Evolutionary conservation across 164 flowering plant genomes (phyloP).

Genomic region (Taxillus chinensis): DNA sequence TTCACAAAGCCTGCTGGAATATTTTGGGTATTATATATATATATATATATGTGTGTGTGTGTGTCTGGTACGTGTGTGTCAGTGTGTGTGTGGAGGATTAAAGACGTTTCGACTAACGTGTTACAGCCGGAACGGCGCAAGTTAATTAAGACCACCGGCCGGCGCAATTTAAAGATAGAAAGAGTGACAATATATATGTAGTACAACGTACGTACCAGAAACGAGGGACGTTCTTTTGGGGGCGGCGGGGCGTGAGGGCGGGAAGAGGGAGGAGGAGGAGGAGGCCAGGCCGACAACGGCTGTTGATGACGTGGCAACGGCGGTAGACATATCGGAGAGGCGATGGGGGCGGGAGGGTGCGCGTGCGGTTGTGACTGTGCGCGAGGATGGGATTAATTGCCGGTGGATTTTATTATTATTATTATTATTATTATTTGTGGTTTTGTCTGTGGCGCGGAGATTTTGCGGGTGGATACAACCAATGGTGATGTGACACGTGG

Average conservation of each 20-base stretch:
- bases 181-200: too few relatives aligned
- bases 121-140: too few relatives aligned
- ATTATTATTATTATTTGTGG: conserved; percentile 8
- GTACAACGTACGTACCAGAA: conserved; percentile 24
- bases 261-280: conserved; percentile 25
- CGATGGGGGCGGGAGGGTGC: too few relatives aligned
- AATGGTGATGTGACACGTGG: conserved; percentile 45
- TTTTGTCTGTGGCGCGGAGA: conserved; percentile 18
- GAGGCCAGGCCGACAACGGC: conserved; percentile 42
- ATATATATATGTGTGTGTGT: too few relatives aligned
- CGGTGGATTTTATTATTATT: conserved; percentile 2
- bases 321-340: conserved; percentile 30
- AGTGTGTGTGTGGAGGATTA: too few relatives aligned
- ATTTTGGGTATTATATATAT: background rate
- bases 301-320: conserved; percentile 33
- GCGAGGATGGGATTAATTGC: background rate
- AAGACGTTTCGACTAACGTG: too few relatives aligned
- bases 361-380: too few relatives aligned
- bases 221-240: conserved; percentile 22
- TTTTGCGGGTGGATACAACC: conserved; percentile 32
- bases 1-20: conserved; percentile 59
- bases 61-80: too few relatives aligned
- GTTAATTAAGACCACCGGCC: too few relatives aligned
- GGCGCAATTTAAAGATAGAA: too few relatives aligned
- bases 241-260: conserved; percentile 13